Conservation (phyloP, 306 rosid genomes). For the Vigna trinervia region DNA sequence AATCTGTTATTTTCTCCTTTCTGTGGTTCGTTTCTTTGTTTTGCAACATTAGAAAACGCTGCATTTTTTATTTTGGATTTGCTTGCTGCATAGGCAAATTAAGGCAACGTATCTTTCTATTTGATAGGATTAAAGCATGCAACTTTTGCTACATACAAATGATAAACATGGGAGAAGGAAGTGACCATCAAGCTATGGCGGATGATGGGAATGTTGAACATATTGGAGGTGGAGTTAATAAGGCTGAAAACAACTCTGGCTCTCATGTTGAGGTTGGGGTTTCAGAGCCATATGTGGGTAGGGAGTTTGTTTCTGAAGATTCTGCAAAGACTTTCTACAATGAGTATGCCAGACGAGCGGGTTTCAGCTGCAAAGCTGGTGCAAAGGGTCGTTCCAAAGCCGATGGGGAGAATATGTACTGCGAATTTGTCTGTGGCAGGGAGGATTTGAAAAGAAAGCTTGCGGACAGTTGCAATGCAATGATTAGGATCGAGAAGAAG, state of each 20-base stretch:
- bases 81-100: constrained; percentile 28
- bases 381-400: constrained; percentile 60
- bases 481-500: constrained; percentile 74
- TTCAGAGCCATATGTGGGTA: constrained; percentile 72
- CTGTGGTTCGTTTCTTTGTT: neutral
- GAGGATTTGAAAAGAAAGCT: constrained; percentile 75
- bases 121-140: constrained; percentile 41
- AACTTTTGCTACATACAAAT: constrained; percentile 48
- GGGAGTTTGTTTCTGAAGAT: constrained; percentile 85
- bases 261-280: constrained; percentile 53
- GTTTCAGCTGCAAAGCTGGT: constrained; percentile 72
- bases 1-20: neutral
- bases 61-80: constrained; percentile 34
- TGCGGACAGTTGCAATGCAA: constrained; percentile 73
- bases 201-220: constrained; percentile 55
- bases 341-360: constrained; percentile 76
- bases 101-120: constrained; percentile 22
- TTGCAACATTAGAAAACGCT: constrained; percentile 29
- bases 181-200: constrained; percentile 57
- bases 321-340: constrained; percentile 68
- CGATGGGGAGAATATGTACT: constrained; percentile 55
- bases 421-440: constrained; percentile 79
- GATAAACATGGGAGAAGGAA: constrained; percentile 64
- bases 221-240: constrained; percentile 56
- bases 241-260: constrained; percentile 53